Conservation (phyloP, 768 basidiomycete genomes). For the Boletus rubroflammeus region DNA sequence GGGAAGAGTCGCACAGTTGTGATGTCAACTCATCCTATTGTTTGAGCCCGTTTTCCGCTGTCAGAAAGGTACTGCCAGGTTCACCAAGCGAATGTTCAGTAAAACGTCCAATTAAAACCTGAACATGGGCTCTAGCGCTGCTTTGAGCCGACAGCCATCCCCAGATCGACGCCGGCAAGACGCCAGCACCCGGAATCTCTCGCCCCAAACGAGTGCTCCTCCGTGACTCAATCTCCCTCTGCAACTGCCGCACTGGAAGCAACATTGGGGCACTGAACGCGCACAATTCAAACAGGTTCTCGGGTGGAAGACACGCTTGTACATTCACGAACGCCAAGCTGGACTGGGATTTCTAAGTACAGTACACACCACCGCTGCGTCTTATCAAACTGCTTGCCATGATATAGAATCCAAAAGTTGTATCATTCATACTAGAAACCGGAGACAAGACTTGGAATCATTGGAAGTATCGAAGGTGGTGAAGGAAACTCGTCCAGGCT, state of each 20-base stretch:
- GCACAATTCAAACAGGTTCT: neutral
- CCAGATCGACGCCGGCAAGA: no score
- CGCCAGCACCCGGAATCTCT: neutral
- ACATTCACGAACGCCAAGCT: no score
- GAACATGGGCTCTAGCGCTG: neutral
- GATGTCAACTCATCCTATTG: neutral
- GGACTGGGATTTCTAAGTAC: neutral
- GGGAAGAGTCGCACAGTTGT: neutral
- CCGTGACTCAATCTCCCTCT: neutral
- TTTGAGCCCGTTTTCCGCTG: neutral
- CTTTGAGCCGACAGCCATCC: neutral
- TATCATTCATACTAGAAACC: constrained; percentile 14
- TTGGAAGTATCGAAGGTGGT: constrained; percentile 36
- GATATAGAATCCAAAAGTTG: neutral
- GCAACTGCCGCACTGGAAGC: no score
- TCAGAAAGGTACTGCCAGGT: neutral
- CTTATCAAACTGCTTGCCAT: neutral
- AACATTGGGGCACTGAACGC: neutral
- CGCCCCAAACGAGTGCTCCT: neutral
- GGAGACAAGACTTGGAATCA: constrained; percentile 31
- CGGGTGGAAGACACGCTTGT: neutral
- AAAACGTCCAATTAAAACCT: neutral
- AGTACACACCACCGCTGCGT: neutral
- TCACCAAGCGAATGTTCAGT: neutral
- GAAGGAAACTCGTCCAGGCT: constrained; percentile 46